Evolutionary conservation across 305 asterid species (phyloP).

Genomic region (Fraxinus sp.): DNA sequence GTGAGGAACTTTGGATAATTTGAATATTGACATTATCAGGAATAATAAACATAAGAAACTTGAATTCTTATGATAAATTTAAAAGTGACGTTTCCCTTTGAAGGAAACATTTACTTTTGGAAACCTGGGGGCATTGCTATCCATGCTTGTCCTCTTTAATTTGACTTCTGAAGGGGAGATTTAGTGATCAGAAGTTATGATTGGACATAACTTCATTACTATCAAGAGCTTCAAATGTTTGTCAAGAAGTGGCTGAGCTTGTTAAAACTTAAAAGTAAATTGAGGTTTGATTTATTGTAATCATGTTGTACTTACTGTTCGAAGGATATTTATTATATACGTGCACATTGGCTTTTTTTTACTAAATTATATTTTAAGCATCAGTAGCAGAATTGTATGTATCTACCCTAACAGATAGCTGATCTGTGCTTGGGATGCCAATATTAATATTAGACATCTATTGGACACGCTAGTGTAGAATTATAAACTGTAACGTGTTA

Average conservation of each 20-base stretch:
- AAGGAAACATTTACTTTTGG: background rate
- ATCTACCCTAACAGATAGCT: background rate
- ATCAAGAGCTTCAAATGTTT: slow-evolving; percentile 10
- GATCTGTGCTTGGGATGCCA: background rate
- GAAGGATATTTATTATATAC: background rate
- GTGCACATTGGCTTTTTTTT: background rate
- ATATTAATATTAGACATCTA: background rate
- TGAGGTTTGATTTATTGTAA: background rate
- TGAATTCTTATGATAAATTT: background rate
- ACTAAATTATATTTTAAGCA: background rate
- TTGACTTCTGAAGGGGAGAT: background rate
- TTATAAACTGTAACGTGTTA: background rate
- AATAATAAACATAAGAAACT: background rate
- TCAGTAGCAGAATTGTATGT: background rate
- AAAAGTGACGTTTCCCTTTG: background rate
- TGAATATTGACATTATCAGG: background rate
- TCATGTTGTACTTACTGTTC: background rate
- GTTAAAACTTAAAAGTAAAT: background rate
- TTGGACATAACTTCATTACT: background rate
- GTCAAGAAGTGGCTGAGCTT: background rate
- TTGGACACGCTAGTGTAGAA: background rate
- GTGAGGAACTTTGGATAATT: background rate
- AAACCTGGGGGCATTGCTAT: background rate
- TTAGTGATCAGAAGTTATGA: slow-evolving; percentile 14
- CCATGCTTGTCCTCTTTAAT: background rate